Percentiles rank a stretch among this genome's conserved stretches.
phyloP scores from a whole-genome alignment of 225 moss, liverwort and hornwort genomes.

The Marchantia polymorpha region DNA sequence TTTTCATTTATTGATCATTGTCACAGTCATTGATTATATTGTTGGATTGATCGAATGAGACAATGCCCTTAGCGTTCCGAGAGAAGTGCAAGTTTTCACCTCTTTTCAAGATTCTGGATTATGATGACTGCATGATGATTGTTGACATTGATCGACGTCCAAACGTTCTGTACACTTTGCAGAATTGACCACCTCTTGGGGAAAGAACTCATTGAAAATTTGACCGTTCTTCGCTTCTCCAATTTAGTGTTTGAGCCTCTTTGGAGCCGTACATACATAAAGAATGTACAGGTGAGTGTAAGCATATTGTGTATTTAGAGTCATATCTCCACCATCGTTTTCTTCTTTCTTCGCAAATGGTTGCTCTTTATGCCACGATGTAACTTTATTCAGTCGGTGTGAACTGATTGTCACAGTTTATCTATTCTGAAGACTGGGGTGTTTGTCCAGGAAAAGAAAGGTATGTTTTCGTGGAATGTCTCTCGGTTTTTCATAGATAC shows the following conservation, averaged over 20 bases:
- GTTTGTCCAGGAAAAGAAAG: conserved; percentile 41
- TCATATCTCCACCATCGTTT: neutral
- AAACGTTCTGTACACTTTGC: conserved; percentile 10
- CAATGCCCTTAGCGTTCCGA: neutral
- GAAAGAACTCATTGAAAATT: conserved; percentile 89
- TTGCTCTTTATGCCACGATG: neutral
- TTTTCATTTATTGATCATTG: too few relatives aligned
- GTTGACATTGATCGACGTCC: neutral
- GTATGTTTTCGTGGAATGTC: conserved; percentile 8
- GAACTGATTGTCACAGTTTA: conserved; percentile 28
- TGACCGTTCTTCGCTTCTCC: conserved; percentile 88
- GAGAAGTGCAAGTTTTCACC: neutral
- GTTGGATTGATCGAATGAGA: neutral
- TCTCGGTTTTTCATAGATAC: neutral
- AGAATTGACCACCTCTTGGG: conserved; percentile 95
- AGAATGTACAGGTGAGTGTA: conserved; percentile 78
- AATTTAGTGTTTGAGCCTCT: conserved; percentile 91
- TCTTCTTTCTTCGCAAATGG: too few relatives aligned
- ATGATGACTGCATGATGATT: neutral
- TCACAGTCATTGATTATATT: too few relatives aligned
- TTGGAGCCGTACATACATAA: conserved; percentile 84
- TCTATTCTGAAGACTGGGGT: conserved; percentile 45
- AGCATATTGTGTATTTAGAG: neutral
- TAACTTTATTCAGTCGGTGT: conserved; percentile 1
- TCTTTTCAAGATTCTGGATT: too few relatives aligned